Base-by-base conservation (phyloP, 2,329 filamentous ascomycete genomes). In the Hypoxylon sp. region DNA sequence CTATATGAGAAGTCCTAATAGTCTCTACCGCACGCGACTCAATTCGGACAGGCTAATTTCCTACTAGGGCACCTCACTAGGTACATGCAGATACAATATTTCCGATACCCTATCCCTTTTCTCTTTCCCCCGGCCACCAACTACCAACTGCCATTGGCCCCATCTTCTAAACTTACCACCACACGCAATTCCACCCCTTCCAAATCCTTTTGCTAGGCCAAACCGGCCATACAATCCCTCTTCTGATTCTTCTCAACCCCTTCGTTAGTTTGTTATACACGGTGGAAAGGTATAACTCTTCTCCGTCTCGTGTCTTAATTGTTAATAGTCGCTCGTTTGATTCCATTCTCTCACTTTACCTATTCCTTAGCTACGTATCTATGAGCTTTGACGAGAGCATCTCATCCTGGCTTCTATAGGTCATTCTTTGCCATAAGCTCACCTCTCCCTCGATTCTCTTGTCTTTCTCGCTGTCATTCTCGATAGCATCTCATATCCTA, bases 41-140 rank as follows among this genome's bases (percentile, higher is more conserved):
- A 50, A 50, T 66, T 35, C 63, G 66, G 66, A 51, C 58, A 66
- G 55, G 62, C 54, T 69, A 69, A 69, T 69, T 58, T 69, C 66
- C 35, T 61, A 53, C 33, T 61, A 40, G 51, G 54, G 35, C 54
- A 20, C 22, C 49, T 6, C 10, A 25, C 48, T 57, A 64, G 44
- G 53, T 58, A 64, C 53, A 10, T 44, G 25, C 10, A 48, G 42
- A 35, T 65, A 61, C 40, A 6, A 60, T 46, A 35, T 31, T 68
- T 62, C 55, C 58, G 55, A 68, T 60, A 50, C 42, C 46, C 58
- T 54, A 53, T 58, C 50, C 42, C 51, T 57, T 57, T 51, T 61
- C 49, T 54, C 20, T 40, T 37, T 56, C 37, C 33, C 44, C 53
- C 30, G 35, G 53, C n/a, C 17, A 51, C 37, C 11, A 31, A 48